phyloP scores from a whole-genome alignment of 306 rosid genomes.

The Begonia masoniana region DNA sequence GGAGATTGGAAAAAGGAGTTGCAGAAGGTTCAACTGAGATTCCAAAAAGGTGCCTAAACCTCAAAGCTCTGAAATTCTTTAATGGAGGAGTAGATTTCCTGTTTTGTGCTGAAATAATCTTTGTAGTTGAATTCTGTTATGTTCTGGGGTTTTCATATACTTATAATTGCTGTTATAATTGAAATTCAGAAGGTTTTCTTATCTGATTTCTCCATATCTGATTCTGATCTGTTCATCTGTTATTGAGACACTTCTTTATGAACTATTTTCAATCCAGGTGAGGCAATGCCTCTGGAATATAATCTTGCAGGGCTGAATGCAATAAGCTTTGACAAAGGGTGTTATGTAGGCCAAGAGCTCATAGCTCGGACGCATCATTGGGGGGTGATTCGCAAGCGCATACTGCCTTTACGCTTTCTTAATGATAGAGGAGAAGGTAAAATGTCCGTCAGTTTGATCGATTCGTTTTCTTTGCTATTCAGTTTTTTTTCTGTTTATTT shows the following conservation, averaged over 20 bases:
- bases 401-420: constrained; percentile 55
- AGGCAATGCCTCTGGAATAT: constrained; percentile 85
- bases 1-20: constrained; percentile 79
- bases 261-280: constrained; percentile 37
- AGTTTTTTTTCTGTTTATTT: constrained; percentile 2
- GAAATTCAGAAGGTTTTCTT: too few species aligned
- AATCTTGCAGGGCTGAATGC: constrained; percentile 83
- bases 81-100: too few species aligned
- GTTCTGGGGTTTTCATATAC: too few species aligned
- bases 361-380: constrained; percentile 83
- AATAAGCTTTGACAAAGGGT: constrained; percentile 92
- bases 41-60: constrained; percentile 46
- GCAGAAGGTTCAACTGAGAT: constrained; percentile 91
- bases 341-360: constrained; percentile 89
- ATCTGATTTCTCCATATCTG: too few species aligned
- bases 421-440: constrained; percentile 56
- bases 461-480: neutral
- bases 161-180: too few species aligned
- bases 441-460: constrained; percentile 3
- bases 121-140: too few species aligned
- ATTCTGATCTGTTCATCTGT: too few species aligned
- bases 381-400: constrained; percentile 76
- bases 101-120: too few species aligned
- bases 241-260: too few species aligned
- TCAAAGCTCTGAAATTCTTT: too few species aligned